Percentiles rank a stretch among this genome's conserved stretches.
These are phyloP conservation scores for Yarrowia phangngaensis DNA, from an alignment of 805 yeast species.

Conservation along the genomic window DNA sequence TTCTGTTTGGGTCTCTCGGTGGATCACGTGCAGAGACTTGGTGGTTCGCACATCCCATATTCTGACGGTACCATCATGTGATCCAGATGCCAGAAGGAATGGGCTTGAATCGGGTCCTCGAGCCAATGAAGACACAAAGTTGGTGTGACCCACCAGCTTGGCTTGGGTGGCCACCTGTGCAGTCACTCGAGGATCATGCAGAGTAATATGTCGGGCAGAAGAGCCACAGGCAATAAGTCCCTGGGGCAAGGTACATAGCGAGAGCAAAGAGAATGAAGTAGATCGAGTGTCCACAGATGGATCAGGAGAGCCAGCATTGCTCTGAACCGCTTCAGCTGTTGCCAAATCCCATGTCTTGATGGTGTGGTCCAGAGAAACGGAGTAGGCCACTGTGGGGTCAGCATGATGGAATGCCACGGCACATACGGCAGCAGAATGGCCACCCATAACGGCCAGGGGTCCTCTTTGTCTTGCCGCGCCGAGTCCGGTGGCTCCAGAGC, in stretches of 20 bases:
- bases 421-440: constrained; percentile 85
- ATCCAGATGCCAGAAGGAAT: constrained; percentile 79
- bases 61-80: constrained; percentile 94
- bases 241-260: constrained; percentile 62
- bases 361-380: constrained; percentile 93
- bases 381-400: constrained; percentile 81
- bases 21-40: constrained; percentile 73
- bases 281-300: constrained; percentile 63
- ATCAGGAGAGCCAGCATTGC: constrained; percentile 23
- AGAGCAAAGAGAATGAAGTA: constrained; percentile 79
- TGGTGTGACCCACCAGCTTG: constrained; percentile 83
- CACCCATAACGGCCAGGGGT: constrained; percentile 71
- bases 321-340: constrained; percentile 64
- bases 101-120: constrained; percentile 67
- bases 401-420: constrained; percentile 68
- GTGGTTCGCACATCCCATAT: constrained; percentile 77
- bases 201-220: constrained; percentile 91
- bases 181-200: constrained; percentile 81
- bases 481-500: constrained; percentile 49
- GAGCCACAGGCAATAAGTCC: constrained; percentile 83
- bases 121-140: constrained; percentile 78
- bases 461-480: constrained; percentile 74
- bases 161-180: constrained; percentile 52
- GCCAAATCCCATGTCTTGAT: constrained; percentile 95
- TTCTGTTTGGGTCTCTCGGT: constrained; percentile 54